A percentile compares a stretch with the other conserved stretches of the same genome.
Evolutionary conservation across 371 early-diverging fungal species (phyloP).

Genomic region (Batkoa obscura): DNA sequence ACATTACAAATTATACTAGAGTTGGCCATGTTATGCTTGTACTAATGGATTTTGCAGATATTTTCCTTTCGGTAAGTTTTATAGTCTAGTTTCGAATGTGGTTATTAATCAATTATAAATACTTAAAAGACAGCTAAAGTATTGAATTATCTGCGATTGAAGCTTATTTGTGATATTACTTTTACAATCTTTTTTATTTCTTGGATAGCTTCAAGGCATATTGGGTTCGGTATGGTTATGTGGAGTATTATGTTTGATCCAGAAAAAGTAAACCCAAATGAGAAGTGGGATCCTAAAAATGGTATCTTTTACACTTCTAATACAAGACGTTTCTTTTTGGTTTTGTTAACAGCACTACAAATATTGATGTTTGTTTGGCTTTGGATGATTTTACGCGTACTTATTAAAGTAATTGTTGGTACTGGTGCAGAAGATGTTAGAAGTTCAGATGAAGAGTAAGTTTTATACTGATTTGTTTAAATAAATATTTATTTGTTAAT

Average conservation of each 20-base stretch:
- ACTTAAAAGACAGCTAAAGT: constrained; percentile 34
- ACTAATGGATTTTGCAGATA: constrained; percentile 65
- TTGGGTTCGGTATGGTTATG: constrained; percentile 29
- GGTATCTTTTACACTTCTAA: constrained; percentile 32
- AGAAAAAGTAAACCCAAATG: constrained; percentile 18
- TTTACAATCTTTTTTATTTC: constrained; percentile 57
- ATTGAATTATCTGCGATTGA: constrained; percentile 44
- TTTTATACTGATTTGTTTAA: not conserved
- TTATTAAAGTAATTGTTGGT: not conserved
- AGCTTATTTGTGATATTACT: constrained; percentile 35
- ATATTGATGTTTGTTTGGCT: constrained; percentile 59
- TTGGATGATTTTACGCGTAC: constrained; percentile 38
- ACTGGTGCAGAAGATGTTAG: not conserved
- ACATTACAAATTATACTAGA: constrained; percentile 50
- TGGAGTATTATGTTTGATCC: constrained; percentile 31
- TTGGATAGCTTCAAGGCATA: constrained; percentile 63
- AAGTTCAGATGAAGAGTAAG: constrained; percentile 3
- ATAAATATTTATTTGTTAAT: not conserved
- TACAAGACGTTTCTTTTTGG: constrained; percentile 29
- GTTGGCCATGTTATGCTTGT: constrained; percentile 64
- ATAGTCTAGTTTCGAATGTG: not conserved
- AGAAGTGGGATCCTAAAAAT: constrained; percentile 38
- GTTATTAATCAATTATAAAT: not conserved
- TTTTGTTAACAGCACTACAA: constrained; percentile 36
- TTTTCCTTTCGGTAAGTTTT: constrained; percentile 38